phyloP scores from a whole-genome alignment of 2,329 filamentous ascomycete species.

The Aspergillus fumigatus region DNA sequence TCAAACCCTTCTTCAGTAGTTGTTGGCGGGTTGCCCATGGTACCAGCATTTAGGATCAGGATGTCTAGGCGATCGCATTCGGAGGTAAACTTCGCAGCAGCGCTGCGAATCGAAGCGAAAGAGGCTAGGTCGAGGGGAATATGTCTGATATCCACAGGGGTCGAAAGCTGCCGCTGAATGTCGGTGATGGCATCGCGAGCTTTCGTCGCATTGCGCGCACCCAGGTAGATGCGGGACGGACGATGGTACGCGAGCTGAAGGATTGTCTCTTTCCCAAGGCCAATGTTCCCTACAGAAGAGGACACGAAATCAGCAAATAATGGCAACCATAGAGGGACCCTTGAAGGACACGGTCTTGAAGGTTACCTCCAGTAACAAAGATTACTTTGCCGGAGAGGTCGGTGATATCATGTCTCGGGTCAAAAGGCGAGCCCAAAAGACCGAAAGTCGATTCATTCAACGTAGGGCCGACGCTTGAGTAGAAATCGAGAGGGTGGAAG shows the following conservation, averaged over 20 bases:
- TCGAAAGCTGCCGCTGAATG: conserved; percentile 30
- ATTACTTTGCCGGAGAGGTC: conserved; percentile 48
- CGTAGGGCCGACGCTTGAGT: conserved; percentile 30
- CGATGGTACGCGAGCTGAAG: conserved; percentile 47
- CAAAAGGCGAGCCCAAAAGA: conserved; percentile 32
- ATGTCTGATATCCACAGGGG: conserved; percentile 38
- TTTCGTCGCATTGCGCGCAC: conserved; percentile 43
- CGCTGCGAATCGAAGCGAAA: conserved; percentile 45
- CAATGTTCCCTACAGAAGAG: conserved; percentile 38
- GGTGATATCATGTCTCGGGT: conserved; percentile 43
- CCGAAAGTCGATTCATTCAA: conserved; percentile 33
- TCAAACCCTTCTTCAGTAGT: conserved; percentile 41
- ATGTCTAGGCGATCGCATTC: conserved; percentile 41
- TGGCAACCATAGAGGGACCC: background rate
- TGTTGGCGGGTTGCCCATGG: conserved; percentile 39
- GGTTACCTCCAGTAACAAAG: conserved; percentile 48
- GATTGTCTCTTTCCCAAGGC: conserved; percentile 46
- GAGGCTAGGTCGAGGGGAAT: conserved; percentile 49
- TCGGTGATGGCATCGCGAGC: conserved; percentile 44
- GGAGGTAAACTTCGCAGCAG: conserved; percentile 39
- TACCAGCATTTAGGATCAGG: conserved; percentile 46
- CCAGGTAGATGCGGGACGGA: conserved; percentile 53
- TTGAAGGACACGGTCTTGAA: background rate
- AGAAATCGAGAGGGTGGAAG: conserved; percentile 27
- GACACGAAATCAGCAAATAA: background rate